Conservation (phyloP, 1,139 yeast species). For the Hyphopichia buzzinii region DNA sequence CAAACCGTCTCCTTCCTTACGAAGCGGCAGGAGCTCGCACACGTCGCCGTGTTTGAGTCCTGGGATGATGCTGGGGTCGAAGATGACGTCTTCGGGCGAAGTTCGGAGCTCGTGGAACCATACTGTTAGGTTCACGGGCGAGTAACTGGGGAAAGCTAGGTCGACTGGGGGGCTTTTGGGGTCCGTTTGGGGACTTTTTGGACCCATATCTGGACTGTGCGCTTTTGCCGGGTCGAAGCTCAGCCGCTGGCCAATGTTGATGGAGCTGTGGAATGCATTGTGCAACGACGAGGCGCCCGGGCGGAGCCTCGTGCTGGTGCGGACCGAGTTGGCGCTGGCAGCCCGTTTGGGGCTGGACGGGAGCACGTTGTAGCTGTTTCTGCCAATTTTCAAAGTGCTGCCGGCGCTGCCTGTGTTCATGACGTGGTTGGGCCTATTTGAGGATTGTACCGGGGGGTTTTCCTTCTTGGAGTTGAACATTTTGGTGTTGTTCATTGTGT, state of each 20-base stretch:
- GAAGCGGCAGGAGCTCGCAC: conserved; percentile 56
- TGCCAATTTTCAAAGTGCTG: conserved; percentile 10
- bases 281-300: neutral
- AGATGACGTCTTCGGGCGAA: conserved; percentile 56
- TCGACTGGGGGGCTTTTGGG: neutral
- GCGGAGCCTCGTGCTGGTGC: neutral
- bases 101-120: conserved; percentile 74
- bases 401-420: conserved; percentile 19
- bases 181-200: neutral
- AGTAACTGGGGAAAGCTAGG: conserved; percentile 8
- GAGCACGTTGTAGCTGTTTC: conserved; percentile 4
- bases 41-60: conserved; percentile 65
- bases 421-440: conserved; percentile 1
- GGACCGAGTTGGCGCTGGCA: neutral
- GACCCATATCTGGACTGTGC: neutral
- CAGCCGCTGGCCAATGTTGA: neutral
- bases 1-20: conserved; percentile 12
- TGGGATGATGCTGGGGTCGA: conserved; percentile 59
- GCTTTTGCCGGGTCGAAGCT: neutral
- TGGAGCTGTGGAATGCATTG: neutral
- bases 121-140: conserved; percentile 50
- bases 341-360: neutral
- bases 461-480: conserved; percentile 1
- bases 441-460: no score
- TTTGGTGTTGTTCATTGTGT: no score